Percentiles rank a stretch among this genome's conserved stretches.
These are phyloP conservation scores for Plectranthus barbatus DNA, from an alignment of 257 asterid species.

Conservation along the genomic window DNA sequence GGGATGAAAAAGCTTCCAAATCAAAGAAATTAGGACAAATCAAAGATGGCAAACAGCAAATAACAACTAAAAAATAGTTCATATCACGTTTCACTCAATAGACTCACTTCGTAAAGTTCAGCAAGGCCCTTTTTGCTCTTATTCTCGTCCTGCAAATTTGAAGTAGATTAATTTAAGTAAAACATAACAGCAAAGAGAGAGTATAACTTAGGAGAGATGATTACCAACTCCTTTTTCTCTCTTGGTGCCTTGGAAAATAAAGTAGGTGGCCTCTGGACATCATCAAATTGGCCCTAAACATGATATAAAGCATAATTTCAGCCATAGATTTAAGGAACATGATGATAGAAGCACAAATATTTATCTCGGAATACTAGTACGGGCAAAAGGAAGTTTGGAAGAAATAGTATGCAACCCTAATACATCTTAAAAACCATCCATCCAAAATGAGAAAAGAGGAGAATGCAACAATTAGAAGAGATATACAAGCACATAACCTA, in stretches of 20 bases:
- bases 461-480: neutral
- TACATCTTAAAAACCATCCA: neutral
- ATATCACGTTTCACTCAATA: neutral
- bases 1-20: neutral
- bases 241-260: slow-evolving; percentile 51
- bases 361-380: neutral
- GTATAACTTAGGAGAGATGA: neutral
- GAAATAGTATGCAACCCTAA: neutral
- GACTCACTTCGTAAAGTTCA: slow-evolving; percentile 81
- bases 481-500: neutral
- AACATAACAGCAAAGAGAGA: slow-evolving; percentile 7
- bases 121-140: slow-evolving; percentile 96
- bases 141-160: slow-evolving; percentile 67
- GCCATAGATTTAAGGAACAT: neutral
- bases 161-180: slow-evolving; percentile 13
- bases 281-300: slow-evolving; percentile 78
- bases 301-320: slow-evolving; percentile 1
- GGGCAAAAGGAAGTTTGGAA: neutral
- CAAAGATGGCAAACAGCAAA: neutral
- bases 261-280: slow-evolving; percentile 64
- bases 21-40: neutral
- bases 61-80: neutral
- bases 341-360: neutral
- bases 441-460: neutral
- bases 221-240: slow-evolving; percentile 75